Conservation (phyloP, 441 rosid genomes). For the Populus hybrid region DNA sequence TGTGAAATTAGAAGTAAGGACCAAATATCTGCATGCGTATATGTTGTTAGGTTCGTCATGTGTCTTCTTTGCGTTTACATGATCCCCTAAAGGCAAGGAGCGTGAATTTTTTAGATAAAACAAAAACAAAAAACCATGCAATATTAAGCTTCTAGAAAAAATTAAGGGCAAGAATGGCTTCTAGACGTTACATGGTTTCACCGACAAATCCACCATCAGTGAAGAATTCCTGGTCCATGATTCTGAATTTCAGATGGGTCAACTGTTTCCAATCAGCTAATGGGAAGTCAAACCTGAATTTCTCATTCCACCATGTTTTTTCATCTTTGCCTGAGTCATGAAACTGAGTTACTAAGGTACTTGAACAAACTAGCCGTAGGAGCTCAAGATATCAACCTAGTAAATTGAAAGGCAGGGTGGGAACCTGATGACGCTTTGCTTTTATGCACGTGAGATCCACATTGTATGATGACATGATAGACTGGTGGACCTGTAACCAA, state of each 20-base stretch:
- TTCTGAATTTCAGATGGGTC: slow-evolving; percentile 50
- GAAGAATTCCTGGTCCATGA: slow-evolving; percentile 60
- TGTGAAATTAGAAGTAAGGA: background rate
- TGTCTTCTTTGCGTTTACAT: background rate
- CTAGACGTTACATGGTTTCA: slow-evolving; percentile 53
- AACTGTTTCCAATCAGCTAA: slow-evolving; percentile 48
- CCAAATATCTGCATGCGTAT: background rate
- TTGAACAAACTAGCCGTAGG: background rate
- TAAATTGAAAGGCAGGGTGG: slow-evolving; percentile 4
- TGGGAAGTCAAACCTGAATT: slow-evolving; percentile 54
- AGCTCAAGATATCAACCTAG: background rate
- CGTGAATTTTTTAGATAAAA: background rate
- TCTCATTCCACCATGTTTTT: slow-evolving; percentile 70
- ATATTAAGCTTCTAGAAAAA: background rate
- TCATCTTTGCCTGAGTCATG: slow-evolving; percentile 43
- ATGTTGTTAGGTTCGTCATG: background rate
- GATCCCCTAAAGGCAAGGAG: background rate
- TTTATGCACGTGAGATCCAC: slow-evolving; percentile 53
- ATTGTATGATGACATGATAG: slow-evolving; percentile 55
- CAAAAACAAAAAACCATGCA: background rate
- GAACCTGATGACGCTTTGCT: slow-evolving; percentile 72
- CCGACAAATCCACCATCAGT: slow-evolving; percentile 62
- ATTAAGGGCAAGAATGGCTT: background rate
- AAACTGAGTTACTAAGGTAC: background rate
- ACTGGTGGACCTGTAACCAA: slow-evolving; percentile 50